Evolutionary conservation across 2,329 filamentous ascomycete genomes (phyloP).

Genomic region (Pestalotiopsis sp.): DNA sequence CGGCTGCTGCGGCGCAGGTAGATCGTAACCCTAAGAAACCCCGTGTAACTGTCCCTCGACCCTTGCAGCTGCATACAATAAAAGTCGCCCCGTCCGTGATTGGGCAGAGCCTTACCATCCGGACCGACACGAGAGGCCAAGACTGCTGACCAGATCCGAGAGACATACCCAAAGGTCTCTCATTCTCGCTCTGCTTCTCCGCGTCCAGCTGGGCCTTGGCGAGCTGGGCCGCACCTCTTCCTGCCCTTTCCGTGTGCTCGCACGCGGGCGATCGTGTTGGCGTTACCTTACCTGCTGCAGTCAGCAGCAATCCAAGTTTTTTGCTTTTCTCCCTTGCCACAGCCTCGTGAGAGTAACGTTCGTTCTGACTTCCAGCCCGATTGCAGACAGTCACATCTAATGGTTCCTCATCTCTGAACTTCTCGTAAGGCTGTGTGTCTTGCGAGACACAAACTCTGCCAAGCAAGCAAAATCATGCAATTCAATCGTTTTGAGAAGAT

Average conservation of each 20-base stretch:
- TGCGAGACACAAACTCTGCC: not conserved
- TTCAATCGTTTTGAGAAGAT: not conserved
- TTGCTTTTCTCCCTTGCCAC: not conserved
- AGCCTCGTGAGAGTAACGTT: not conserved
- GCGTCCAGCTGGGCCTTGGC: not conserved
- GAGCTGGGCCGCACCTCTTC: not conserved
- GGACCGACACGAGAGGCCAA: constrained; percentile 9
- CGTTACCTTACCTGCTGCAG: not conserved
- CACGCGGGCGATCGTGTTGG: not conserved
- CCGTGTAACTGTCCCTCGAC: constrained; percentile 7
- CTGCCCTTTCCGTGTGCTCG: not conserved
- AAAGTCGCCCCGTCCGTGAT: not conserved
- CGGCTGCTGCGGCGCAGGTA: not conserved
- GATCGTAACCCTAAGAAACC: not conserved
- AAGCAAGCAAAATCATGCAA: not conserved
- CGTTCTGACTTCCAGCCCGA: not conserved
- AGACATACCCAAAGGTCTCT: not conserved
- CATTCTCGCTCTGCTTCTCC: not conserved
- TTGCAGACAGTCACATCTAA: not conserved
- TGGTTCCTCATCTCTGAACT: not conserved
- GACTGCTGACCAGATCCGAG: constrained; percentile 4
- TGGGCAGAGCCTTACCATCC: not conserved
- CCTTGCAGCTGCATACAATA: constrained; percentile 13
- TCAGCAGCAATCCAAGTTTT: not conserved
- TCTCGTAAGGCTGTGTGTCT: constrained; percentile 2